Base-by-base conservation (phyloP, 805 yeast species). In the Teunomyces pallodes region DNA sequence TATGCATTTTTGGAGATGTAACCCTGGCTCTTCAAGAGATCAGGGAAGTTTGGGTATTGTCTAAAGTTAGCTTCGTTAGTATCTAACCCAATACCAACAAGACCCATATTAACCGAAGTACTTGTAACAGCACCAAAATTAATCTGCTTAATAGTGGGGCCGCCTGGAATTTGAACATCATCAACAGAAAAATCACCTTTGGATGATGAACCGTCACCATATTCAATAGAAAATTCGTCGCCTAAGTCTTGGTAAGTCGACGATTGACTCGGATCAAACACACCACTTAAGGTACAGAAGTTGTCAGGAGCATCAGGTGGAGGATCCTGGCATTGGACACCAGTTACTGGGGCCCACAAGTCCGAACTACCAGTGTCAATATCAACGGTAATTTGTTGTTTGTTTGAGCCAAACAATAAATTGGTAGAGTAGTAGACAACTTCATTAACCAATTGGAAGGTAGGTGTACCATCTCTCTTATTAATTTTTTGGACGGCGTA, bases 291-390 rank as follows among this genome's bases (percentile, higher is more conserved):
- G 17, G 38, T 9, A 36, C 51, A 47, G 13, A 10, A 32, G 9
- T 47, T 31, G 4, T 26, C 3, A 32, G 16, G 5, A 9, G 9
- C 3, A 27, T 7, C n/a, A 4, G 14, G 4, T 9, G 16, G 9
- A 31, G 13, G 26, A 5, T 33, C 28, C 17, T 17, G 13, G 10
- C 27, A 27, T 8, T 26, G 13, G n/a, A 43, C 35, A 10, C 17
- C 36, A 3, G 26, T 9, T 29, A 17, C 10, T 41, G 41, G 32
- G 16, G 49, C 45, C 55, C 55, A 52, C 13, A 48, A 40, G 17
- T 52, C 55, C 14, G 54, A 48, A 32, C 50, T 46, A 3, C 55
- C 55, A 8, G 54, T 53, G 27, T 55, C 58, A 16, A 55, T 35
- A 43, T 48, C 48, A 12, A 53, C 57, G 8, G 40, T 32, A 16